Evolutionary conservation across 2,329 filamentous ascomycete genomes (phyloP), one percentile per base, ranked within the genome.

Genomic region (Fusarium phyllophilum): DNA sequence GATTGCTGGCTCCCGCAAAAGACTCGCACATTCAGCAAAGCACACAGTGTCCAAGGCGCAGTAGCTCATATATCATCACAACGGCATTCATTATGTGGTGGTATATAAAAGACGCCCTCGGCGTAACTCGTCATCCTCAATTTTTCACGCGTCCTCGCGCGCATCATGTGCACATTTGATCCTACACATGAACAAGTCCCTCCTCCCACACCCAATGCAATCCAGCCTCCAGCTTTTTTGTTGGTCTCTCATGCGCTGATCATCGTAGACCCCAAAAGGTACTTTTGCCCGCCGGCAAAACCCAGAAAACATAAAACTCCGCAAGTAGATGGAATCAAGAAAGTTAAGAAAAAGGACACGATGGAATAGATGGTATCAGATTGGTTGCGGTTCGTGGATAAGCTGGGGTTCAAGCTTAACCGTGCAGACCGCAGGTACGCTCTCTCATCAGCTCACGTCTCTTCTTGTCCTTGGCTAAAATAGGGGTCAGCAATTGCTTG

Each of bases 401-500:
- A 68, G 68, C 73, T 34, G 68, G 63, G 72, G 58, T 69, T 70
- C 61, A 64, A 77, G 73, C 75, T 69, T 70, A 58, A 57, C 77
- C 77, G 77, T 89, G 87, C 62, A 87, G 82, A 70, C 87, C 87
- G 61, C 82, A 80, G 3, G 89, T 92, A 78, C 92, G 85, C 82
- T 91, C 84, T 75, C 86, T 87, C 90, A 93, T 93, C 78, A 91
- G 77, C 77, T 89, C 89, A 83, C 90, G 88, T 78, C 92, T 87
- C 79, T 89, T 85, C 83, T 89, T 89, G 77, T 94, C 92, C 84
- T 92, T 93, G 74, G 84, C 92, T 93, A 75, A 79, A 51, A 33
- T 34, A 66, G 67, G 12, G 59, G 79, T 88, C 77, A 88, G 82
- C 66, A 77, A 70, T 54, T 38, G 22, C 34, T 62, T 18, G 6